Conservation (phyloP, 441 rosid genomes). For the Eruca vesicaria region DNA sequence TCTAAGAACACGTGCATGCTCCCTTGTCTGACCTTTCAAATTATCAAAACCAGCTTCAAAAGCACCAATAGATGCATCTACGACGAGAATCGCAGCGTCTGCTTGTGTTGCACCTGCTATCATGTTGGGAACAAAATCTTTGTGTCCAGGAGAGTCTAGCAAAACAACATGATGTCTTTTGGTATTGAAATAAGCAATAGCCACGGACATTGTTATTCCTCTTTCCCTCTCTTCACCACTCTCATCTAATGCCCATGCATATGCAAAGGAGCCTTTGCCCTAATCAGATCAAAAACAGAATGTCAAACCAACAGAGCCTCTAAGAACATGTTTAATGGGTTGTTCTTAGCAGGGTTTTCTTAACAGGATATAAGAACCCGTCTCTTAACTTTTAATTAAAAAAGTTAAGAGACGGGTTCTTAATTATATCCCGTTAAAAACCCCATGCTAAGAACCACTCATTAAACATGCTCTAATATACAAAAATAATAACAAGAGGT, state of each 20-base stretch:
- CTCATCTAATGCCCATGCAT: constrained; percentile 99
- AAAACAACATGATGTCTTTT: constrained; percentile 87
- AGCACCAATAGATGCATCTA: constrained; percentile 89
- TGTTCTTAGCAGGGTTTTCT: no score
- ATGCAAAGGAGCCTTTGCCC: constrained; percentile 98
- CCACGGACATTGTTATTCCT: constrained; percentile 99
- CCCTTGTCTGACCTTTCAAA: constrained; percentile 87
- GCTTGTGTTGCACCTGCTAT: constrained; percentile 98
- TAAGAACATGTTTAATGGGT: no score
- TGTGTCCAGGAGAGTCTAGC: constrained; percentile 99
- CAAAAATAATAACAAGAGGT: background rate
- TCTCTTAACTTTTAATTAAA: no score
- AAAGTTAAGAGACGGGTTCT: no score
- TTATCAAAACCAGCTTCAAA: constrained; percentile 91
- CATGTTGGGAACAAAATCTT: constrained; percentile 99
- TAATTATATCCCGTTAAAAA: no score
- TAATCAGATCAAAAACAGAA: constrained; percentile 34
- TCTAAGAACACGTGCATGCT: constrained; percentile 90
- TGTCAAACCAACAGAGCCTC: constrained; percentile 17
- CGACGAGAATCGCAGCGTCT: constrained; percentile 91
- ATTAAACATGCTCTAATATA: no score
- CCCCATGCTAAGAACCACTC: no score
- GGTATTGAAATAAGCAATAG: constrained; percentile 93
- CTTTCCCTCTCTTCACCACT: constrained; percentile 99
- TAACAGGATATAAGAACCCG: no score